phyloP scores from a whole-genome alignment of 305 asterid genomes.

The Fraxinus latifolia region DNA sequence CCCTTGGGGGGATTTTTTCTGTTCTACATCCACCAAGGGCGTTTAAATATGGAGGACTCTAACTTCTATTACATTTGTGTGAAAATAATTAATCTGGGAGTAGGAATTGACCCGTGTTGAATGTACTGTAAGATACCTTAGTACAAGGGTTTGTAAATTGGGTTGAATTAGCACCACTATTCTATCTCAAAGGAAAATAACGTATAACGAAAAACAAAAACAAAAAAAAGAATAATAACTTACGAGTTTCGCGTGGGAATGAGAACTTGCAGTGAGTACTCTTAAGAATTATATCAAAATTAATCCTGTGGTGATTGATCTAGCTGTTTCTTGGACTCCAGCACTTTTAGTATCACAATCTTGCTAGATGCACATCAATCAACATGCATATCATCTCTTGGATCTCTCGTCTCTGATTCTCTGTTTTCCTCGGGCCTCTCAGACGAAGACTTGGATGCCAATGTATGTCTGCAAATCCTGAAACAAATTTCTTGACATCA shows the following conservation, averaged over 20 bases:
- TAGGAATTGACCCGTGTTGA: neutral
- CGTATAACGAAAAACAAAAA: neutral
- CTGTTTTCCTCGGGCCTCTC: conserved; percentile 32
- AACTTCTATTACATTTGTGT: conserved; percentile 4
- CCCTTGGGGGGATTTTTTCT: neutral
- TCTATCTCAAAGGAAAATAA: conserved; percentile 1
- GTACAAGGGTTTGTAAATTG: neutral
- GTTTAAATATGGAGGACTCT: neutral
- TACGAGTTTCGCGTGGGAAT: conserved; percentile 10
- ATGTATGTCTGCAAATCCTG: conserved; percentile 66
- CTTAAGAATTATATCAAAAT: conserved; percentile 15
- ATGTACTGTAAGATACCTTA: conserved; percentile 6
- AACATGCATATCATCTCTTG: conserved; percentile 50
- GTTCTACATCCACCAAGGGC: conserved; percentile 3
- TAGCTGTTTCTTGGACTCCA: conserved; percentile 18
- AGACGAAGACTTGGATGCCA: conserved; percentile 41
- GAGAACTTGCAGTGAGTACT: conserved; percentile 11
- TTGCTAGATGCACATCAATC: conserved; percentile 35
- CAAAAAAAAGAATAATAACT: conserved; percentile 6
- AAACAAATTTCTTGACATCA: conserved; percentile 26
- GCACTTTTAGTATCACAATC: conserved; percentile 20
- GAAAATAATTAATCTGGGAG: neutral
- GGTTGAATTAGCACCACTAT: neutral
- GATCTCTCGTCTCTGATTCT: conserved; percentile 39
- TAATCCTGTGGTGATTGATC: conserved; percentile 13